Evolutionary conservation across 345 rosid genomes (phyloP).

Genomic region (Populus euphratica): DNA sequence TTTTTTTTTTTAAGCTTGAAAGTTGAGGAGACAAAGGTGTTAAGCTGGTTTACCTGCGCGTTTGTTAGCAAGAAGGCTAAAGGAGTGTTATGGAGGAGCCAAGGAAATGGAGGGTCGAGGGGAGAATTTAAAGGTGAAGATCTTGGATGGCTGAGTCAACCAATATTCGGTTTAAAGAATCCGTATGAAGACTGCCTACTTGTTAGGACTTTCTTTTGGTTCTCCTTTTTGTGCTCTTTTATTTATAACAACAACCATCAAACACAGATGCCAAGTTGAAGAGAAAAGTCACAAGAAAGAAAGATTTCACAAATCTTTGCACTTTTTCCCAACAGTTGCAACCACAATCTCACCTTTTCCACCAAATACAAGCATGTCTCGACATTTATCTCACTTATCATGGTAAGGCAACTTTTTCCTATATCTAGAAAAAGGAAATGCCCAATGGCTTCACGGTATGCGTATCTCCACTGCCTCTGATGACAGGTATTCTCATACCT

Average conservation of each 20-base stretch:
- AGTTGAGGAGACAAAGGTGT: constrained; percentile 20
- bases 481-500: constrained; percentile 37
- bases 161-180: constrained; percentile 46
- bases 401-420: constrained; percentile 33
- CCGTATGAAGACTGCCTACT: constrained; percentile 68
- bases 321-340: constrained; percentile 75
- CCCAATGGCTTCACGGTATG: constrained; percentile 15
- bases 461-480: constrained; percentile 32
- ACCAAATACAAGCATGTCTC: constrained; percentile 45
- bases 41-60: constrained; percentile 23
- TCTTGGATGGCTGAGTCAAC: constrained; percentile 57
- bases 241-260: constrained; percentile 47
- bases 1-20: constrained; percentile 22
- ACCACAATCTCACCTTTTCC: constrained; percentile 52
- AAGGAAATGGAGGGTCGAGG: constrained; percentile 38
- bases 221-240: constrained; percentile 35
- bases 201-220: constrained; percentile 42
- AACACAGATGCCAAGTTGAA: constrained; percentile 59
- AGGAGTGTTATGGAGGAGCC: constrained; percentile 34
- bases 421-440: constrained; percentile 16
- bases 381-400: constrained; percentile 30
- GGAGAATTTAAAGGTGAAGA: constrained; percentile 51
- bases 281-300: constrained; percentile 51
- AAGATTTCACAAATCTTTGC: constrained; percentile 75
- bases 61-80: constrained; percentile 15